A percentile compares a stretch with the other conserved stretches of the same genome.
Conservation (phyloP, 345 rosid genomes). For the Populus tremula region DNA sequence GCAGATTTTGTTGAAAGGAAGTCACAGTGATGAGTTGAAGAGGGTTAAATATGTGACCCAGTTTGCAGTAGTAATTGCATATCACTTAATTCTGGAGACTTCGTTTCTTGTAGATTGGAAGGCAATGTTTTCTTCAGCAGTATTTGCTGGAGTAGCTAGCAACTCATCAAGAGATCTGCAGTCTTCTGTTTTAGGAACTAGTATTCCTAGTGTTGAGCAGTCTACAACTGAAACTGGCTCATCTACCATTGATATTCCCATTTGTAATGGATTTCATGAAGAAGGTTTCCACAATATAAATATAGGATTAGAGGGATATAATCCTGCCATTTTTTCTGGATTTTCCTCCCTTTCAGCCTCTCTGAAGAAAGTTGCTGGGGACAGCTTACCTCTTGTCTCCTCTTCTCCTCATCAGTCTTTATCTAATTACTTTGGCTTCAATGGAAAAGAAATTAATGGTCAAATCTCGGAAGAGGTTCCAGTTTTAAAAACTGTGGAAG, state of each 20-base stretch:
- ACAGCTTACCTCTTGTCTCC: slow-evolving; percentile 41
- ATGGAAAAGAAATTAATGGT: slow-evolving; percentile 30
- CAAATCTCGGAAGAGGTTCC: slow-evolving; percentile 40
- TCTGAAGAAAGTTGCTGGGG: slow-evolving; percentile 59
- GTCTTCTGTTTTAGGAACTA: slow-evolving; percentile 27
- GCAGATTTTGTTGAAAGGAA: slow-evolving; percentile 91
- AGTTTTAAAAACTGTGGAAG: slow-evolving; percentile 35
- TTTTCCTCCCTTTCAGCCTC: slow-evolving; percentile 78
- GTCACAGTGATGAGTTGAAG: slow-evolving; percentile 74
- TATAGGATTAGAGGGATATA: slow-evolving; percentile 43
- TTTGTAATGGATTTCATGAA: slow-evolving; percentile 39
- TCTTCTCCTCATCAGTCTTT: slow-evolving; percentile 43
- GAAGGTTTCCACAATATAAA: slow-evolving; percentile 24
- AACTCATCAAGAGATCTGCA: slow-evolving; percentile 21
- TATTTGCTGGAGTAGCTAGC: slow-evolving; percentile 30
- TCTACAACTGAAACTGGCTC: slow-evolving; percentile 28
- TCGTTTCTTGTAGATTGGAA: slow-evolving; percentile 77
- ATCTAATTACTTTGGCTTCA: slow-evolving; percentile 58
- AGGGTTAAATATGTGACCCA: slow-evolving; percentile 79
- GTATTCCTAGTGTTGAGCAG: slow-evolving; percentile 26
- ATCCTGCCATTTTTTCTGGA: slow-evolving; percentile 72
- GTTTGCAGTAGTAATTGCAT: slow-evolving; percentile 60
- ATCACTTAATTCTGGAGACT: slow-evolving; percentile 89
- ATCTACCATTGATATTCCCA: slow-evolving; percentile 39
- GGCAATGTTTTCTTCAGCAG: slow-evolving; percentile 72